phyloP scores from a whole-genome alignment of 768 basidiomycete genomes.

The Sporobolomyces phaffii region DNA sequence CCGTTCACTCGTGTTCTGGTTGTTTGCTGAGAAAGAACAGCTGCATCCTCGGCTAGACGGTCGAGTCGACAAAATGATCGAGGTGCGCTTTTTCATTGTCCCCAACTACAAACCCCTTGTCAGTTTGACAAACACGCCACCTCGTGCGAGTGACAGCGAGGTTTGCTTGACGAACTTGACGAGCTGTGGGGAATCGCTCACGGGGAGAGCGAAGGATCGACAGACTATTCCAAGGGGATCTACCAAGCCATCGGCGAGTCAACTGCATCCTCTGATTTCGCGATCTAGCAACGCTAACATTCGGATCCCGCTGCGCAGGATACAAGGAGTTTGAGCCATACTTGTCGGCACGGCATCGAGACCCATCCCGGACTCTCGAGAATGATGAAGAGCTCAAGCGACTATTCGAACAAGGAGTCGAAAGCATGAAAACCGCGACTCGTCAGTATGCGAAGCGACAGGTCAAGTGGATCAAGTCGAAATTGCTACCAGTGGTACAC shows the following conservation, averaged over 20 bases:
- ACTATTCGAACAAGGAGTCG: constrained; percentile 57
- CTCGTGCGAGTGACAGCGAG: constrained; percentile 53
- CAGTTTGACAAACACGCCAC: neutral
- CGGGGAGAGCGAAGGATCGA: constrained; percentile 36
- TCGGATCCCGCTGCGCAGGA: constrained; percentile 52
- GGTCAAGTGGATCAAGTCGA: constrained; percentile 84
- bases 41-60: constrained; percentile 65
- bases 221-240: constrained; percentile 75
- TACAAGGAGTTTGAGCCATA: constrained; percentile 82
- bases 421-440: constrained; percentile 78
- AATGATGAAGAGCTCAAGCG: neutral
- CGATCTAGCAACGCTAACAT: no score
- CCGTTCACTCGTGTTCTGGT: constrained; percentile 80
- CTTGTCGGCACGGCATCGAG: constrained; percentile 45
- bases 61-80: constrained; percentile 83
- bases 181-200: constrained; percentile 42
- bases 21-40: constrained; percentile 64
- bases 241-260: constrained; percentile 83
- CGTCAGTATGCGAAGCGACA: constrained; percentile 87
- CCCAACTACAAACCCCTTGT: neutral
- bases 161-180: constrained; percentile 70
- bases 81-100: constrained; percentile 61
- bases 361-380: constrained; percentile 5
- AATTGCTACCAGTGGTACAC: constrained; percentile 60
- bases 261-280: neutral